These are phyloP conservation scores for Acanthamoeba polyphaga DNA, from an alignment of 208 protist genomes.

Conservation along the genomic window DNA sequence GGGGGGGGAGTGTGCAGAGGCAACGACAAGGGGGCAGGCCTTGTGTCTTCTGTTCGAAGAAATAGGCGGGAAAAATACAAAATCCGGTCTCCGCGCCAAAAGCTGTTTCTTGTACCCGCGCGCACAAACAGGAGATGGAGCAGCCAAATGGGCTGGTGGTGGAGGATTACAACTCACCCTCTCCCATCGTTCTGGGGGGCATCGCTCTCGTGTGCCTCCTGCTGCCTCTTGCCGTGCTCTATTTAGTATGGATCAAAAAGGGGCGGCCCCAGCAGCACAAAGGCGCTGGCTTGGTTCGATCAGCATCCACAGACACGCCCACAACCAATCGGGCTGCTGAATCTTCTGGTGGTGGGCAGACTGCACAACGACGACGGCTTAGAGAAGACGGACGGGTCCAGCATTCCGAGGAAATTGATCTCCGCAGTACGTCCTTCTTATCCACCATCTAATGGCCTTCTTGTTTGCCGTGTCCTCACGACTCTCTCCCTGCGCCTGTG, in stretches of 20 bases:
- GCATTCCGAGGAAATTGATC: slow-evolving; percentile 55
- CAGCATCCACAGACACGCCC: neutral
- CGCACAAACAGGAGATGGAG: neutral
- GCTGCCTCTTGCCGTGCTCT: neutral
- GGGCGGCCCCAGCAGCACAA: neutral
- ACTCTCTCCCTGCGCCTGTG: no score
- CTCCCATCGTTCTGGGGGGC: neutral
- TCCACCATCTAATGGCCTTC: neutral
- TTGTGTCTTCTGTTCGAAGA: neutral
- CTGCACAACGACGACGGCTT: neutral
- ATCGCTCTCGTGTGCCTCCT: neutral
- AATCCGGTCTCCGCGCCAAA: neutral
- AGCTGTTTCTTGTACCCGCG: neutral
- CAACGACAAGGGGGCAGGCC: no score
- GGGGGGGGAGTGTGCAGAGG: no score
- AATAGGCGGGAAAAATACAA: neutral
- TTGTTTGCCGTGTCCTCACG: neutral
- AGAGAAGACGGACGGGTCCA: slow-evolving; percentile 22
- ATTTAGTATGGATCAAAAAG: neutral
- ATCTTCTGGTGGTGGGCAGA: neutral
- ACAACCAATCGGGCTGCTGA: neutral
- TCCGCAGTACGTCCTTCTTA: neutral
- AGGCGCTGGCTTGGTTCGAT: neutral
- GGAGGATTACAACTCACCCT: neutral
- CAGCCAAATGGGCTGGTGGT: neutral